Evolutionary conservation across 306 rosid genomes (phyloP).

Genomic region (Vicia villosa): DNA sequence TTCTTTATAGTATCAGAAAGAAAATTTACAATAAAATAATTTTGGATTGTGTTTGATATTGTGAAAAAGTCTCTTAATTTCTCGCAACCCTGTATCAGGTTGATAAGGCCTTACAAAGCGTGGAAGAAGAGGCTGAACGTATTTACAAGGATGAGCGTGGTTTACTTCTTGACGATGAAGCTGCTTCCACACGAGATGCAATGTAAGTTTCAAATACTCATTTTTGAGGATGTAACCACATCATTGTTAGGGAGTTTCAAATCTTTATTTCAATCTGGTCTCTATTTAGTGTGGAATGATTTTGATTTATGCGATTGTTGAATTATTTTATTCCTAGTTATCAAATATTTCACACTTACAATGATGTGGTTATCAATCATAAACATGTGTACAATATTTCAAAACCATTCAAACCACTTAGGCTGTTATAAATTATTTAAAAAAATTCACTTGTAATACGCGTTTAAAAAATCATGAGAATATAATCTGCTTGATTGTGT

Average conservation of each 20-base stretch:
- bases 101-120: slow-evolving; percentile 86
- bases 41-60: background rate
- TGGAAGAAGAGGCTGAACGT: slow-evolving; percentile 92
- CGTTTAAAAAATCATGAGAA: background rate
- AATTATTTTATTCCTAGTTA: background rate
- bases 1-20: background rate
- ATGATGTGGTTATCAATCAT: background rate
- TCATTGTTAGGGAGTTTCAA: background rate
- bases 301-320: slow-evolving; percentile 3
- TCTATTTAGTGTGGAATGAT: background rate
- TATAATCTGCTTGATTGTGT: slow-evolving; percentile 12
- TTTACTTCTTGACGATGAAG: slow-evolving; percentile 87
- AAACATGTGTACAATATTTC: slow-evolving; percentile 11
- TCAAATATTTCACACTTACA: background rate
- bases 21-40: background rate
- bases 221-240: background rate
- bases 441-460: background rate
- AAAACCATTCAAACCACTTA: background rate
- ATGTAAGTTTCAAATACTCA: slow-evolving; percentile 61
- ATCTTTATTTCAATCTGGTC: slow-evolving; percentile 24
- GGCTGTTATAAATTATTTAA: background rate
- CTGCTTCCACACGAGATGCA: slow-evolving; percentile 95
- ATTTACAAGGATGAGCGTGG: slow-evolving; percentile 92
- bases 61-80: slow-evolving; percentile 10
- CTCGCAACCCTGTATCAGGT: slow-evolving; percentile 52